Evolutionary conservation across 768 basidiomycete species (phyloP).

Genomic region (Suillus paluster): DNA sequence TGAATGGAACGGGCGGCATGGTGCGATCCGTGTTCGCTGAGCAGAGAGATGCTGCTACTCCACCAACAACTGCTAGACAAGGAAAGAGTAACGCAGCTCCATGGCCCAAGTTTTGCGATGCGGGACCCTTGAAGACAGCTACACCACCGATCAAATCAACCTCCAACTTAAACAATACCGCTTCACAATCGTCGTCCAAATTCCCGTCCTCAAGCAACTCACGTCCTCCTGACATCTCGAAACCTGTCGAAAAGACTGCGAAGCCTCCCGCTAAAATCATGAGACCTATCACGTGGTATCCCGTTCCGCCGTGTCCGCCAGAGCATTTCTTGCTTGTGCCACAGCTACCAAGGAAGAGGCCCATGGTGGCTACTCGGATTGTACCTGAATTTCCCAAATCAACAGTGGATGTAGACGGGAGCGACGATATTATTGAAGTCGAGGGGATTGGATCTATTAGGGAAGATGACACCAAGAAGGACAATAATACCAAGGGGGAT

Average conservation of each 20-base stretch:
- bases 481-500: background rate
- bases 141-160: background rate
- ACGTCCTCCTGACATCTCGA: background rate
- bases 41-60: background rate
- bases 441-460: background rate
- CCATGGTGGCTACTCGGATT: conserved; percentile 18
- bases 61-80: background rate
- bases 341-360: conserved; percentile 11
- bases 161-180: too few species aligned
- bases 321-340: conserved; percentile 24
- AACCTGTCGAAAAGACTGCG: background rate
- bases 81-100: background rate
- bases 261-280: conserved; percentile 17
- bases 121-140: background rate
- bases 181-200: background rate
- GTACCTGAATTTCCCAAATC: conserved; percentile 16
- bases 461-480: background rate
- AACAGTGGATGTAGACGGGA: background rate
- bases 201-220: background rate
- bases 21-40: conserved; percentile 20
- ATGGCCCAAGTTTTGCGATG: conserved; percentile 1
- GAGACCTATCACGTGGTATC: conserved; percentile 35
- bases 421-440: background rate
- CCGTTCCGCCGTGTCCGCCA: conserved; percentile 29
- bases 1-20: background rate